A percentile compares a stretch with the other conserved stretches of the same genome.
phyloP scores from a whole-genome alignment of 345 rosid species.

The Luvunga scandens region DNA sequence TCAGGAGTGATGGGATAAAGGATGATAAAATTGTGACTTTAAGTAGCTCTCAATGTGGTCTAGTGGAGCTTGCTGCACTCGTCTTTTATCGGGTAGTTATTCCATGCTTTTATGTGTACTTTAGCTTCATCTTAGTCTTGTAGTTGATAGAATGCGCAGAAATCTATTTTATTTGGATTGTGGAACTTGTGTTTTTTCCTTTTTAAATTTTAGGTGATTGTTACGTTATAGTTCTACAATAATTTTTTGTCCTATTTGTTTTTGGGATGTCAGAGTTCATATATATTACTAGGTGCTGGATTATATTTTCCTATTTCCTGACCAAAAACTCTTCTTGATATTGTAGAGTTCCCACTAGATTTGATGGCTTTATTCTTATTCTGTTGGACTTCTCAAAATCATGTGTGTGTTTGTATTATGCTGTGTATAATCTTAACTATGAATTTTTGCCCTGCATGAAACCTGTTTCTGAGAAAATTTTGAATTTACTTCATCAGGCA shows the following conservation, averaged over 20 bases:
- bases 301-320: background rate
- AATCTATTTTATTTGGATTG: background rate
- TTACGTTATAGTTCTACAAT: background rate
- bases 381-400: background rate
- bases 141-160: no score
- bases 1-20: slow-evolving; percentile 73
- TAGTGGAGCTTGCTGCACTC: slow-evolving; percentile 81
- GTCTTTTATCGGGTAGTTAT: slow-evolving; percentile 67
- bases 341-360: background rate
- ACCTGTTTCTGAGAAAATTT: background rate
- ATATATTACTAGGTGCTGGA: slow-evolving; percentile 3
- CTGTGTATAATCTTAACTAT: background rate
- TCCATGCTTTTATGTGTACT: background rate
- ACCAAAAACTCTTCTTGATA: background rate
- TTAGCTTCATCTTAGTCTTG: slow-evolving; percentile 7
- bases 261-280: background rate
- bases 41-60: slow-evolving; percentile 54
- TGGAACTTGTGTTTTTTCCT: background rate
- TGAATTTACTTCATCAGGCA: slow-evolving; percentile 39
- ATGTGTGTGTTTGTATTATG: background rate
- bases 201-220: no score
- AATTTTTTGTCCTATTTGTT: background rate
- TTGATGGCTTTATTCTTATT: background rate
- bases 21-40: slow-evolving; percentile 71
- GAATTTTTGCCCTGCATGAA: background rate